These are phyloP conservation scores for Yarrowia sp. DNA, from an alignment of 805 yeast species.

Conservation along the genomic window DNA sequence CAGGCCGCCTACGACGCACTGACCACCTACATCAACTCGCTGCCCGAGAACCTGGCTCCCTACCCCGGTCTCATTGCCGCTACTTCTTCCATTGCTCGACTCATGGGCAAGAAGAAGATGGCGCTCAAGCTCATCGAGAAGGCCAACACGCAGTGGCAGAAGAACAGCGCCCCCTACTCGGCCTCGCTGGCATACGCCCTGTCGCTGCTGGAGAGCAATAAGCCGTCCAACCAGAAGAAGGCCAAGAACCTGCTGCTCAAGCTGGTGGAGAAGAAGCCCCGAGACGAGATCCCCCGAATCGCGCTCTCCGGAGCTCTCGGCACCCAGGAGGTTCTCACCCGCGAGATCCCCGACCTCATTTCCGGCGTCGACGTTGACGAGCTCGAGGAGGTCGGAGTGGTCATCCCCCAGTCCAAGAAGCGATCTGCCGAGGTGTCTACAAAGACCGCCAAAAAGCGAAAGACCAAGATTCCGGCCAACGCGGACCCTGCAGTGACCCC, in stretches of 20 bases:
- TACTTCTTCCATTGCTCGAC: constrained; percentile 51
- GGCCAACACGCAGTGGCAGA: constrained; percentile 37
- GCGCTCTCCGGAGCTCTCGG: constrained; percentile 34
- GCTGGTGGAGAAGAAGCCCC: constrained; percentile 26
- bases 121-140: constrained; percentile 39
- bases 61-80: constrained; percentile 53
- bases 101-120: constrained; percentile 42
- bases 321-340: constrained; percentile 34
- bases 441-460: constrained; percentile 38
- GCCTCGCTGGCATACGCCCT: constrained; percentile 39
- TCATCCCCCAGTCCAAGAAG: constrained; percentile 36
- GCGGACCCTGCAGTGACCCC: constrained; percentile 45
- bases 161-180: not conserved
- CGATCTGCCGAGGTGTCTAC: constrained; percentile 34
- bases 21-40: constrained; percentile 33
- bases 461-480: constrained; percentile 42
- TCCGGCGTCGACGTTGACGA: constrained; percentile 34
- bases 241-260: constrained; percentile 38
- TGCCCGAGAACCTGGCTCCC: constrained; percentile 27
- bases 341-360: constrained; percentile 27
- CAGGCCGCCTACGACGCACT: constrained; percentile 36
- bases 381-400: constrained; percentile 31
- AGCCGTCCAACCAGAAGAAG: constrained; percentile 30
- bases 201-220: constrained; percentile 40
- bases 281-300: constrained; percentile 35